Percentiles rank a stretch among this genome's conserved stretches.
Evolutionary conservation across 371 early-diverging fungal genomes (phyloP).

Genomic region (Mucor sp.): DNA sequence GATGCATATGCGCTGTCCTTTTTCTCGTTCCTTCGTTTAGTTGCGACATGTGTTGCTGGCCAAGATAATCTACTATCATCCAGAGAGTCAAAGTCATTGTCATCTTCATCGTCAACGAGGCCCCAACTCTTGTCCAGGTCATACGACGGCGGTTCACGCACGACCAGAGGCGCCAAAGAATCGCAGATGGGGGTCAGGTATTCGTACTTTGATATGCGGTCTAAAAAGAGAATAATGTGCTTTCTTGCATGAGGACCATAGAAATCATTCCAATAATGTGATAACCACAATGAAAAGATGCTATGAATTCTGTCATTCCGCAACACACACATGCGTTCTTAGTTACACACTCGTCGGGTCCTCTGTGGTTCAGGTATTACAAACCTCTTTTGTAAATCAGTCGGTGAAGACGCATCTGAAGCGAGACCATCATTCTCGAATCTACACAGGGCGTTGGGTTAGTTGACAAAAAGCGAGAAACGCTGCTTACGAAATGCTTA

Average conservation of each 20-base stretch:
- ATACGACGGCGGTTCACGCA: constrained; percentile 43
- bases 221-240: constrained; percentile 47
- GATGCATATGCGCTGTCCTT: constrained; percentile 50
- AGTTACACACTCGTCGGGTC: constrained; percentile 5
- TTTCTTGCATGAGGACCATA: constrained; percentile 51
- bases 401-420: constrained; percentile 26
- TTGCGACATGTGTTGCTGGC: not conserved
- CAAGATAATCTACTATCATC: not conserved
- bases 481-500: constrained; percentile 12
- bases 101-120: constrained; percentile 28
- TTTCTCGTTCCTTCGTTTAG: constrained; percentile 23
- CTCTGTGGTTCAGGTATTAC: not conserved
- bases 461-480: not conserved
- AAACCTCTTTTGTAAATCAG: constrained; percentile 43
- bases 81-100: not conserved
- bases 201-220: constrained; percentile 38
- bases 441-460: constrained; percentile 8
- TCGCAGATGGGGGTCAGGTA: constrained; percentile 44
- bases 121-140: constrained; percentile 54
- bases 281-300: constrained; percentile 51
- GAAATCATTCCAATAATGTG: constrained; percentile 58
- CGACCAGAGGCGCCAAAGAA: constrained; percentile 38
- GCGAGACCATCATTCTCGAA: constrained; percentile 38
- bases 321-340: constrained; percentile 10
- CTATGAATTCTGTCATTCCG: constrained; percentile 43